phyloP scores from a whole-genome alignment of 208 protist genomes.

The Histomonas meleagridis region DNA sequence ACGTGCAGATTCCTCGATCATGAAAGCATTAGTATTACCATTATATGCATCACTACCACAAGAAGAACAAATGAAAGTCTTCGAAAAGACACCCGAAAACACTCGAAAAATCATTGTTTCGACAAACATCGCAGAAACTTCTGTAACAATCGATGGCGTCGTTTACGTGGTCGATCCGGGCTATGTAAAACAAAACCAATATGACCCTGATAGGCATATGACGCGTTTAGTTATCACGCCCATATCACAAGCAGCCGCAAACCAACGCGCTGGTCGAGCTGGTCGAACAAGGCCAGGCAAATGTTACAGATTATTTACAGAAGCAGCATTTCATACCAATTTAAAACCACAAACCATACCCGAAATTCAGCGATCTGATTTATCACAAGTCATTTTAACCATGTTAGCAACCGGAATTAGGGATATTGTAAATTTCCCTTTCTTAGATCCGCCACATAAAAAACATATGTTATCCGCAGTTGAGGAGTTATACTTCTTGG shows the following conservation, averaged over 20 bases:
- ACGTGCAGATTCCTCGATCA: not conserved
- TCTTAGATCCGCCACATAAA: not conserved
- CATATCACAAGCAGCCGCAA: slow-evolving; percentile 37
- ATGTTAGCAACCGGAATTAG: slow-evolving; percentile 65
- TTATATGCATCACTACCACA: slow-evolving; percentile 49
- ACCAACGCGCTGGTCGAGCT: slow-evolving; percentile 42
- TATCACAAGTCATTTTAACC: slow-evolving; percentile 58
- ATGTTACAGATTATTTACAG: slow-evolving; percentile 59
- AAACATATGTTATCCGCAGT: not conserved
- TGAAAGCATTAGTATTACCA: slow-evolving; percentile 35
- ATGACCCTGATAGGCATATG: slow-evolving; percentile 39
- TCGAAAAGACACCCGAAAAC: not conserved
- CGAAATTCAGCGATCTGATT: slow-evolving; percentile 63
- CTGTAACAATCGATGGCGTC: slow-evolving; percentile 93
- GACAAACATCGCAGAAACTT: slow-evolving; percentile 98
- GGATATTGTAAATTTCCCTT: slow-evolving; percentile 62
- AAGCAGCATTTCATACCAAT: slow-evolving; percentile 46
- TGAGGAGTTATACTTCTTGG: not conserved
- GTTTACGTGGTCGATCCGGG: slow-evolving; percentile 87
- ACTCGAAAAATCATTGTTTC: slow-evolving; percentile 65
- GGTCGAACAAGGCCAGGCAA: slow-evolving; percentile 45
- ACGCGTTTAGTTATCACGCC: not conserved
- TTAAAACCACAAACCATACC: slow-evolving; percentile 49
- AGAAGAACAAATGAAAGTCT: slow-evolving; percentile 39
- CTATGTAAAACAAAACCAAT: slow-evolving; percentile 26